Evolutionary conservation across 176 grass and related monocot species (phyloP), one percentile per base, ranked within the genome.

Genomic region (Aegilops sharonensis): DNA sequence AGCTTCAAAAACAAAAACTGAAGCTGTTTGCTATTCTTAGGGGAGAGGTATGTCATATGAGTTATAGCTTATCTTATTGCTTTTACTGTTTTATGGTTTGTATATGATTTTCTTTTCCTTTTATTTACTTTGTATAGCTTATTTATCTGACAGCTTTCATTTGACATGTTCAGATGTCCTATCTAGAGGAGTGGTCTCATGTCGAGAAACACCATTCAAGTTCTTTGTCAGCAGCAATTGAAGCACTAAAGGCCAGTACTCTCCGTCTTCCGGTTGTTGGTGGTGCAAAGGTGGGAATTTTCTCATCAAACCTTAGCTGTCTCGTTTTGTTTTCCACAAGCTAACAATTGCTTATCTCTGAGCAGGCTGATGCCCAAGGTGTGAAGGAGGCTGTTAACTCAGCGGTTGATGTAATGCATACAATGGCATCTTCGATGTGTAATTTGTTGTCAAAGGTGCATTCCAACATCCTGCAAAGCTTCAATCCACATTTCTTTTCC

Each of bases 161-260:
- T 85, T 90, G 82, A 88, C 83, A 76, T 78, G 20, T 87, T 75
- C 83, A 99, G 97, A 94, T 97, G 65, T 62, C 79, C 0, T 85
- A 91, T 91, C 87, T 99, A 65, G 97, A 99, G 32, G 92, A 96
- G 24, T 97, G 94, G 92, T 93, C 90, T 83, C 75, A 88, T 91
- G 74, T 93, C 18, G 94, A 99, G 42, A 90, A 75, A 84, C 85
- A 99, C 36, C 92, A 99, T 91, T 94, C 91, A 60, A 99, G 83
- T 76, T 91, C 97, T 85, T 91, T 99, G 71, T 92, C 86, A 83
- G 90, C 87, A 78, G 90, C 92, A 79, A 93, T 85, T 64, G 91
- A 94, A 91, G 94, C 97, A 70, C 74, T 99, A 72, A 99, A 93
- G 83, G 97, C 92, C 82, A 99, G 94, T 77, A 99, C 97, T 56